These are phyloP conservation scores for Colletotrichum higginsianum DNA, from an alignment of 2,329 filamentous ascomycete species.

Conservation along the genomic window DNA sequence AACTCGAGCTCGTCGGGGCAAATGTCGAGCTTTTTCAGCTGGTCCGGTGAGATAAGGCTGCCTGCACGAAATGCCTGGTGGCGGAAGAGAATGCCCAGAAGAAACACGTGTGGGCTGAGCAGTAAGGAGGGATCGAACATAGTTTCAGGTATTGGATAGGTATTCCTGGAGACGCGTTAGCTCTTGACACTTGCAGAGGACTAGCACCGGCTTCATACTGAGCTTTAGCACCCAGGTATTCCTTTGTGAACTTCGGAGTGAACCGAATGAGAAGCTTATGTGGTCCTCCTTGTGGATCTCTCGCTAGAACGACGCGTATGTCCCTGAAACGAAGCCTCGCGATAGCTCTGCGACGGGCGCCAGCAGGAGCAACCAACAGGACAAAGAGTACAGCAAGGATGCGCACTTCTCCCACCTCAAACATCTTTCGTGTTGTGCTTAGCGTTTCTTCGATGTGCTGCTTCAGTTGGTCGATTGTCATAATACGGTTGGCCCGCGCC, in stretches of 20 bases:
- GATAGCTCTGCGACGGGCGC: too few relatives aligned
- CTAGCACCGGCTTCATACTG: background rate
- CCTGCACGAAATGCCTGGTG: background rate
- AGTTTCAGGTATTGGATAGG: background rate
- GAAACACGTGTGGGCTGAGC: background rate
- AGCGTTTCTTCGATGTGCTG: background rate
- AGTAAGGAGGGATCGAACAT: conserved; percentile 2
- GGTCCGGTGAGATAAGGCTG: background rate
- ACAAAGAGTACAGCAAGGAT: conserved; percentile 1
- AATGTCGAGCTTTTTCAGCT: conserved; percentile 16
- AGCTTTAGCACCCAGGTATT: conserved; percentile 11
- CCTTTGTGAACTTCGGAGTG: background rate
- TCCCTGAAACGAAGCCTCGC: background rate
- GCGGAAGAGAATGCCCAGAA: conserved; percentile 12
- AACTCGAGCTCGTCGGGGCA: background rate
- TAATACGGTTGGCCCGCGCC: background rate
- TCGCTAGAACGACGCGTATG: background rate
- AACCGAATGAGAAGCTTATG: conserved; percentile 8
- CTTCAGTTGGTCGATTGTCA: conserved; percentile 3
- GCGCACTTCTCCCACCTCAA: background rate
- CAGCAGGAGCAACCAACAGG: background rate
- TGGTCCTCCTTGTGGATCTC: background rate
- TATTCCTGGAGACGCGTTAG: background rate
- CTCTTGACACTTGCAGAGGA: background rate
- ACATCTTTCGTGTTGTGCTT: conserved; percentile 2